A percentile compares a stretch with the other conserved stretches of the same genome.
phyloP scores from a whole-genome alignment of 1,284 basidiomycete species.

The Xerocomus minutiporus region DNA sequence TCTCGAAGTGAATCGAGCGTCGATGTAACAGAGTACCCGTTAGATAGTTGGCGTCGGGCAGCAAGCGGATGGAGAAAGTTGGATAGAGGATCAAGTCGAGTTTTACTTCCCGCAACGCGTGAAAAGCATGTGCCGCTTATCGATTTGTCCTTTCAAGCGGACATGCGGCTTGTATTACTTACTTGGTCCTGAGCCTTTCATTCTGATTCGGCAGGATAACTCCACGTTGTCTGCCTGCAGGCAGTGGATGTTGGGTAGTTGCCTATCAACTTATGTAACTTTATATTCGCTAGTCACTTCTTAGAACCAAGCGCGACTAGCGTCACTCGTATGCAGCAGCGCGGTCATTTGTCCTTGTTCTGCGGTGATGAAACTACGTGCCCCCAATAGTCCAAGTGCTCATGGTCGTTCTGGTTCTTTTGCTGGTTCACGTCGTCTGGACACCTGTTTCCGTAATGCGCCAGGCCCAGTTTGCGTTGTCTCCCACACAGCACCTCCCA shows the following conservation, averaged over 20 bases:
- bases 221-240: constrained; percentile 70
- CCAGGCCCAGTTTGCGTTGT: constrained; percentile 5
- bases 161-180: constrained; percentile 33
- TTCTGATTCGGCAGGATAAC: constrained; percentile 33
- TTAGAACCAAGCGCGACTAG: constrained; percentile 1
- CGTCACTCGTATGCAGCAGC: background rate
- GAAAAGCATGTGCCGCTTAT: constrained; percentile 50
- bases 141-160: constrained; percentile 33
- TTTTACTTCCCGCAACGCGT: constrained; percentile 38
- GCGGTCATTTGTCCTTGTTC: background rate
- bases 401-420: background rate
- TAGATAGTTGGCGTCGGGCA: constrained; percentile 21
- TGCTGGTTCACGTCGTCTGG: background rate
- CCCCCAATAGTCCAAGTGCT: background rate
- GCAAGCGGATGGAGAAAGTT: constrained; percentile 18
- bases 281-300: constrained; percentile 3
- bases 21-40: constrained; percentile 22
- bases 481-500: constrained; percentile 36
- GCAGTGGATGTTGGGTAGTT: constrained; percentile 37
- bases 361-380: background rate
- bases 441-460: constrained; percentile 14
- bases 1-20: constrained; percentile 54
- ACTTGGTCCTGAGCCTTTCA: constrained; percentile 26
- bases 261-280: constrained; percentile 34
- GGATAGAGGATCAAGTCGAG: constrained; percentile 24